These are phyloP conservation scores for Microthlaspi erraticum DNA, from an alignment of 345 rosid species.

Conservation along the genomic window DNA sequence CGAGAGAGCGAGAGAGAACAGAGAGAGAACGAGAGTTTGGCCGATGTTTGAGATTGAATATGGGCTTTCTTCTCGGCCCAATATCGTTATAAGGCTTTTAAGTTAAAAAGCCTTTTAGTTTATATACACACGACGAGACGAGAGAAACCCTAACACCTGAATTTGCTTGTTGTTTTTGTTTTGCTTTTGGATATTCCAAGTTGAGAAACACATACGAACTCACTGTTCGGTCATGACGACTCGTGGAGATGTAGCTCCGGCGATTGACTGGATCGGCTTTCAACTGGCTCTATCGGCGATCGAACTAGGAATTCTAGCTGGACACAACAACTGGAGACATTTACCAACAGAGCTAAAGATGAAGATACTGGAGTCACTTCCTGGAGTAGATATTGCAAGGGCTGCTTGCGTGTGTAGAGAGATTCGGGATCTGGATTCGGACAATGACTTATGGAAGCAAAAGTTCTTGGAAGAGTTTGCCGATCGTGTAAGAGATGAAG, in stretches of 20 bases:
- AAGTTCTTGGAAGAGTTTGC: constrained; percentile 60
- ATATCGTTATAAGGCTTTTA: not conserved
- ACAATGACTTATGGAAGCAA: constrained; percentile 58
- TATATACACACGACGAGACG: not conserved
- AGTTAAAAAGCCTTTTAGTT: not conserved
- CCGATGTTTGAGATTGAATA: not conserved
- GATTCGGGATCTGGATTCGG: constrained; percentile 51
- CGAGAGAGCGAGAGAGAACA: not conserved
- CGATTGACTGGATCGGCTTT: not conserved
- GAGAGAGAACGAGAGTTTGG: not conserved
- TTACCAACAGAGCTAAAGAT: constrained; percentile 63
- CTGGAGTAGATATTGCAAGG: constrained; percentile 53
- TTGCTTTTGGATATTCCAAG: not conserved
- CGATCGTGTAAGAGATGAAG: not conserved
- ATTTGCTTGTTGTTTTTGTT: not conserved
- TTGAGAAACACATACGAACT: not conserved
- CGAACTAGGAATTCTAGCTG: not conserved
- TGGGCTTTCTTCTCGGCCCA: constrained; percentile 21
- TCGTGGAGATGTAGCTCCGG: too few relatives aligned
- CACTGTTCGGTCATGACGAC: not conserved
- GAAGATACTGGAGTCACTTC: constrained; percentile 60
- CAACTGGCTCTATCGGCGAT: not conserved
- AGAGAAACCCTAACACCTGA: not conserved
- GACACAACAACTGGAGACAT: not conserved
- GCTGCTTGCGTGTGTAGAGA: constrained; percentile 54